Conservation (phyloP, 2,329 filamentous ascomycete species). For the Aspergillus flavus region DNA sequence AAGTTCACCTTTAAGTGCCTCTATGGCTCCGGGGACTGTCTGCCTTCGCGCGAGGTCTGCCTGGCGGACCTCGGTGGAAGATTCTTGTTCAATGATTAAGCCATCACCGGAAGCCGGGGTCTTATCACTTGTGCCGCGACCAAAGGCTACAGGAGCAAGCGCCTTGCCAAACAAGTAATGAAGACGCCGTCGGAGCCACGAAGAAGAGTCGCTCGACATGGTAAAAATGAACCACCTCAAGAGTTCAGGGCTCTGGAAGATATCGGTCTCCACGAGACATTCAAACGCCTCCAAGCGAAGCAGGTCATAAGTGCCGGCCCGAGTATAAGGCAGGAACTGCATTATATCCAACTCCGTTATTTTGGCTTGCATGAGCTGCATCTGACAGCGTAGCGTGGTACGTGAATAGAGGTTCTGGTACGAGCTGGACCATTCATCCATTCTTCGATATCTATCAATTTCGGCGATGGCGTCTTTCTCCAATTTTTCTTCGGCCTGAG, state of each 20-base stretch:
- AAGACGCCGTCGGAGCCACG: constrained; percentile 58
- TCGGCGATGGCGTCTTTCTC: constrained; percentile 61
- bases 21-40: constrained; percentile 61
- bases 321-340: constrained; percentile 64
- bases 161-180: constrained; percentile 56
- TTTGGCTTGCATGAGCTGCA: constrained; percentile 56
- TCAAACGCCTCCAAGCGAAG: constrained; percentile 63
- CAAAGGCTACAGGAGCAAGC: constrained; percentile 62
- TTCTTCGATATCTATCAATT: constrained; percentile 64
- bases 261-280: constrained; percentile 58
- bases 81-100: constrained; percentile 62
- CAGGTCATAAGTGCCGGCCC: constrained; percentile 61
- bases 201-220: constrained; percentile 59
- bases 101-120: constrained; percentile 39
- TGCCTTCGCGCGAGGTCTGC: constrained; percentile 57
- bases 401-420: constrained; percentile 66
- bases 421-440: constrained; percentile 69
- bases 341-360: constrained; percentile 56
- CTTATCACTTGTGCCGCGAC: constrained; percentile 45
- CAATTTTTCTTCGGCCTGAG: constrained; percentile 57
- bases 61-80: constrained; percentile 53
- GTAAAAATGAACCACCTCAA: constrained; percentile 60
- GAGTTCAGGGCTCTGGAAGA: constrained; percentile 54
- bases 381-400: constrained; percentile 63
- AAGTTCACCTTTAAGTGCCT: constrained; percentile 58